Percentiles rank a stretch among this genome's conserved stretches.
Conservation (phyloP, 2,329 filamentous ascomycete species). For the Pseudocercospora cruenta region DNA sequence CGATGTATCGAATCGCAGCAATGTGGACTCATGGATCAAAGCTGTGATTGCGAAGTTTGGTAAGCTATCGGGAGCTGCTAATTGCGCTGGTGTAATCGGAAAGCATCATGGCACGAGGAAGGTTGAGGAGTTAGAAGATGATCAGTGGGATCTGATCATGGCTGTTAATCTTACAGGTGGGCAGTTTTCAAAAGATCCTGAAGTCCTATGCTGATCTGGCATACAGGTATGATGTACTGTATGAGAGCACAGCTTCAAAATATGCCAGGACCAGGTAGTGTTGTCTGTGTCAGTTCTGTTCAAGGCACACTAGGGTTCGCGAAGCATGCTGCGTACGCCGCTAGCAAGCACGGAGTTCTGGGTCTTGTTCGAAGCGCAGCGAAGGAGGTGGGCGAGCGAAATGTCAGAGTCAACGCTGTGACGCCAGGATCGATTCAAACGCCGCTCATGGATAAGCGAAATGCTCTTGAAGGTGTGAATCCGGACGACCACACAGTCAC, state of each 20-base stretch:
- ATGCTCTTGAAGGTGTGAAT: constrained; percentile 35
- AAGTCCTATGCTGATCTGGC: background rate
- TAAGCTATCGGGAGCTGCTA: constrained; percentile 48
- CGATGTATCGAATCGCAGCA: constrained; percentile 36
- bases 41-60: constrained; percentile 42
- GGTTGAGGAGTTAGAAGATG: constrained; percentile 38
- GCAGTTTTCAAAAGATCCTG: background rate
- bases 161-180: constrained; percentile 38
- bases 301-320: constrained; percentile 49
- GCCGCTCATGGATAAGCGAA: constrained; percentile 35
- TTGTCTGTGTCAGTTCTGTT: constrained; percentile 50
- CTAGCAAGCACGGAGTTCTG: constrained; percentile 36
- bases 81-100: constrained; percentile 47
- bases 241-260: constrained; percentile 53
- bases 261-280: constrained; percentile 56
- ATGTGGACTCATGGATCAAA: constrained; percentile 41
- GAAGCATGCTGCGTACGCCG: constrained; percentile 34
- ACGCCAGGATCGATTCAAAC: constrained; percentile 36
- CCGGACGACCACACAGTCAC: constrained; percentile 24
- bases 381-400: constrained; percentile 34
- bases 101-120: constrained; percentile 30
- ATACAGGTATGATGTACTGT: constrained; percentile 52
- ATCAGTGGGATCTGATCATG: constrained; percentile 43
- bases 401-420: constrained; percentile 36
- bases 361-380: constrained; percentile 34